Evolutionary conservation across 2,329 filamentous ascomycete genomes (phyloP).

Genomic region (Pseudocercospora vitis): DNA sequence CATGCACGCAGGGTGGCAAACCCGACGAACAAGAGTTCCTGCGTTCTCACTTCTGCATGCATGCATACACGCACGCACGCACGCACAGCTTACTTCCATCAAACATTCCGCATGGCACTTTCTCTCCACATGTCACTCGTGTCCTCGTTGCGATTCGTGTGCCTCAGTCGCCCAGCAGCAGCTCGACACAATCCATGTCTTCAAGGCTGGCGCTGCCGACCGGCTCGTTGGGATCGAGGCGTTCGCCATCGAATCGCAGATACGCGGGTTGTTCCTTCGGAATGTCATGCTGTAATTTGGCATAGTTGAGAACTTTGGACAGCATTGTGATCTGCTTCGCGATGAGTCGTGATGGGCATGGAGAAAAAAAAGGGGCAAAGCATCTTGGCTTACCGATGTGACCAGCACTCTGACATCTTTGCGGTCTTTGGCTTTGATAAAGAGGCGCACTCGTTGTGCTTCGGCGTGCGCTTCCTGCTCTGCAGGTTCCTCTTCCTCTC

Average conservation of each 20-base stretch:
- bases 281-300: slow-evolving; percentile 57
- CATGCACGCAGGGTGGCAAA: not conserved
- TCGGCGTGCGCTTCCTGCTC: slow-evolving; percentile 21
- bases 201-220: slow-evolving; percentile 69
- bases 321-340: slow-evolving; percentile 60
- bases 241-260: slow-evolving; percentile 74
- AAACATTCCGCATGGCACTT: not conserved
- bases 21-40: not conserved
- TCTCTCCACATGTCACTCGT: not conserved
- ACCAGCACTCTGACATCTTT: slow-evolving; percentile 54
- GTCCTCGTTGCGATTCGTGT: not conserved
- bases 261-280: slow-evolving; percentile 55
- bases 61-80: not conserved
- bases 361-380: not conserved
- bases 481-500: slow-evolving; percentile 12
- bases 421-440: slow-evolving; percentile 53
- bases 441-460: slow-evolving; percentile 44
- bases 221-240: slow-evolving; percentile 59
- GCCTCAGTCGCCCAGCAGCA: slow-evolving; percentile 58
- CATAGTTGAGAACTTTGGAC: slow-evolving; percentile 62
- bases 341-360: slow-evolving; percentile 32
- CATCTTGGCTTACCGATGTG: slow-evolving; percentile 43
- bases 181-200: slow-evolving; percentile 74
- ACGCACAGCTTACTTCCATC: no score
- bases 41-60: no score